Evolutionary conservation across 257 asterid species (phyloP), one percentile per base, ranked within the genome.

Genomic region (Asclepias syriaca): DNA sequence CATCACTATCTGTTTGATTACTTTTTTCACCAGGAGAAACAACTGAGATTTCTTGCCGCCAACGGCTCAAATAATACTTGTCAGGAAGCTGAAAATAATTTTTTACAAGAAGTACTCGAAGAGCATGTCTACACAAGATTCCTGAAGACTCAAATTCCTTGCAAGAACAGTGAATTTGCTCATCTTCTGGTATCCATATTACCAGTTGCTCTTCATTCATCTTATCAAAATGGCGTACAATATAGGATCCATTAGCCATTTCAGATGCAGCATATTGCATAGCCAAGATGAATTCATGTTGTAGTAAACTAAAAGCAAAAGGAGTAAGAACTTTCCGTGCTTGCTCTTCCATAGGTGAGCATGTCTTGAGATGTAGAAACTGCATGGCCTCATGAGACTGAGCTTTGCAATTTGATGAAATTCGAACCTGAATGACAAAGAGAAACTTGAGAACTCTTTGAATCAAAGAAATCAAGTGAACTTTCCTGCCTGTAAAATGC

Each of bases 121-220:
- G 81, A 50, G 90, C 96, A 77, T 89, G 96, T 83, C 90, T 82
- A 80, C 96, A 89, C 74, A 89, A 79, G 77, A 77, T 82, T 65
- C 96, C 90, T 3, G 85, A 77, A 19, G 92, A 78, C 84, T 89
- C 96, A 72, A 87, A 89, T 70, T 84, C 88, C 81, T 85, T 87
- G 79, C 90, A 89, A 40, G 89, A 85, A 77, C 96, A 89, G 74
- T 85, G 85, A 57, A 87, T 85, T 75, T 86, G 89, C 76, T 84
- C 95, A 12, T 83, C 87, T 81, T 86, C 91, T 16, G 87, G 79
- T 46, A 80, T 80, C 88, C 90, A 86, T 61, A 86, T 83, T 37
- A 88, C 91, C 46, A 86, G 83, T 63, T 81, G 82, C 75, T 86
- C 95, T 43, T 80, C 85, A 27, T 86, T 89, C 66, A 79, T 84